phyloP scores from a whole-genome alignment of 2,329 filamentous ascomycete species.

The Monosporascus sp. region DNA sequence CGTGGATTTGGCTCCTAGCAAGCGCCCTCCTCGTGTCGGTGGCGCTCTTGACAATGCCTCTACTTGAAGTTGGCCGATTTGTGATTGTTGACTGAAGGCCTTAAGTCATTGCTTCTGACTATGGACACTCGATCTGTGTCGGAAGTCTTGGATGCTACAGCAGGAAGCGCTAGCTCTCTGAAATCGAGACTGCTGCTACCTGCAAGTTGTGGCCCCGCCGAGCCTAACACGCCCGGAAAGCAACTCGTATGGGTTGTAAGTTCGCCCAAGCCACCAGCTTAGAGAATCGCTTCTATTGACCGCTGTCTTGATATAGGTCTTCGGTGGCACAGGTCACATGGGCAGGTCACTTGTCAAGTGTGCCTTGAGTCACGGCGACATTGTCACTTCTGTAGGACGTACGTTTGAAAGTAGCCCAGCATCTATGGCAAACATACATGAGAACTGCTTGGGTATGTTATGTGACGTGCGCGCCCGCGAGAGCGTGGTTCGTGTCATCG shows the following conservation, averaged over 20 bases:
- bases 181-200: slow-evolving; percentile 59
- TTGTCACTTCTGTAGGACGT: slow-evolving; percentile 80
- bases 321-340: slow-evolving; percentile 96
- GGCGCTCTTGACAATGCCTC: not conserved
- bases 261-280: slow-evolving; percentile 8
- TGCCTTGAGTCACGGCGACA: slow-evolving; percentile 73
- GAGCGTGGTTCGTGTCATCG: slow-evolving; percentile 68
- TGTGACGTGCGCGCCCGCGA: slow-evolving; percentile 84
- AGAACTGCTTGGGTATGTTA: slow-evolving; percentile 71
- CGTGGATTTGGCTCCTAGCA: too few relatives aligned
- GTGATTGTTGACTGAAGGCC: not conserved
- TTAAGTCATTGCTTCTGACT: not conserved
- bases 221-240: slow-evolving; percentile 60
- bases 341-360: slow-evolving; percentile 83
- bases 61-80: not conserved
- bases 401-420: slow-evolving; percentile 69
- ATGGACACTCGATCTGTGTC: slow-evolving; percentile 24
- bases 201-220: slow-evolving; percentile 79
- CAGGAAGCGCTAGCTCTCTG: slow-evolving; percentile 16
- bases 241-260: slow-evolving; percentile 85
- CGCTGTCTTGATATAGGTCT: slow-evolving; percentile 52
- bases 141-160: slow-evolving; percentile 20
- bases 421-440: slow-evolving; percentile 66
- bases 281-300: not conserved
- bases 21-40: too few relatives aligned